These are phyloP conservation scores for Atractiella rhizophila DNA, from an alignment of 768 basidiomycete species.

Conservation along the genomic window DNA sequence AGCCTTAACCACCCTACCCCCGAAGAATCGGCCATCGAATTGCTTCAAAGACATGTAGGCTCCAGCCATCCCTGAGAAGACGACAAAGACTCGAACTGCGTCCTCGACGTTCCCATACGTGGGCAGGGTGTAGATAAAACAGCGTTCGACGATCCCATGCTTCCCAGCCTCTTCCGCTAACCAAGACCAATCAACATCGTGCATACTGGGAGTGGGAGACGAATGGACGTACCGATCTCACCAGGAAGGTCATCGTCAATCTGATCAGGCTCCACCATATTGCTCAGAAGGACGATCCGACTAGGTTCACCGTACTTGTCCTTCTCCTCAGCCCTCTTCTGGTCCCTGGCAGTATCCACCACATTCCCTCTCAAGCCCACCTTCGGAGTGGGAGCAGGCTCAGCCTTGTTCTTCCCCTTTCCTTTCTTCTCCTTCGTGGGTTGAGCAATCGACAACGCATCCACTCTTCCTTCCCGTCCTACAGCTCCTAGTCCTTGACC, in stretches of 20 bases:
- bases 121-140: conserved; percentile 45
- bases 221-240: conserved; percentile 51
- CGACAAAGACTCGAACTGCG: conserved; percentile 71
- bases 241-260: conserved; percentile 46
- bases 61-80: conserved; percentile 70
- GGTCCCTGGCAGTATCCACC: conserved; percentile 69
- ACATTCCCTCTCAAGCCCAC: conserved; percentile 85
- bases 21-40: conserved; percentile 77
- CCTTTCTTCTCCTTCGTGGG: too few relatives aligned
- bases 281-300: conserved; percentile 64
- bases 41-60: conserved; percentile 92
- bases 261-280: conserved; percentile 67
- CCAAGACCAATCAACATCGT: background rate
- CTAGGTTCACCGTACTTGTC: conserved; percentile 70
- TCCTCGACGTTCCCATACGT: conserved; percentile 41
- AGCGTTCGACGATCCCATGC: conserved; percentile 47
- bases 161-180: conserved; percentile 41
- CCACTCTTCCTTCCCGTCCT: conserved; percentile 25
- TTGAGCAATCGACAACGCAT: conserved; percentile 27
- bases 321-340: conserved; percentile 45
- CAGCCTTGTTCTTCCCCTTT: too few relatives aligned
- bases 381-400: too few relatives aligned
- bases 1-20: conserved; percentile 55
- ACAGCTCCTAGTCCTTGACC: conserved; percentile 68
- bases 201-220: background rate